Evolutionary conservation across 257 asterid species (phyloP).

Genomic region (Ajuga chamaepitys): DNA sequence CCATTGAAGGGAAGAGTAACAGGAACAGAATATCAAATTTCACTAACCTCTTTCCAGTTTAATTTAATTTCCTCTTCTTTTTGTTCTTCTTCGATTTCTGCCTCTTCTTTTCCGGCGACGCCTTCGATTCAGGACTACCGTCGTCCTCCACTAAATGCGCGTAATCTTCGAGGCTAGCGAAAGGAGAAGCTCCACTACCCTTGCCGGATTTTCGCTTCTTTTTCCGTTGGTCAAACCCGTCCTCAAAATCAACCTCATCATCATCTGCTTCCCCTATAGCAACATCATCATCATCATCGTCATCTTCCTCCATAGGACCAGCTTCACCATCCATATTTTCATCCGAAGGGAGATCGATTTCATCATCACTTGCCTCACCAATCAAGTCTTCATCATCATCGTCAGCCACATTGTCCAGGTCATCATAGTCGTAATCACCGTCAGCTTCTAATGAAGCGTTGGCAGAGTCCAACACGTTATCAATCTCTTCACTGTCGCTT

Average conservation of each 20-base stretch:
- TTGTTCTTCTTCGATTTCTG: slow-evolving; percentile 26
- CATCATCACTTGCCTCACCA: slow-evolving; percentile 52
- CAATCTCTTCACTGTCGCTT: slow-evolving; percentile 60
- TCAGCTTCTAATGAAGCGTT: slow-evolving; percentile 28
- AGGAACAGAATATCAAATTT: too few relatives aligned
- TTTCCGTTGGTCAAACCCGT: slow-evolving; percentile 16
- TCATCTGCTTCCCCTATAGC: slow-evolving; percentile 49
- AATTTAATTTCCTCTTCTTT: slow-evolving; percentile 10
- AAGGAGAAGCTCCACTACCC: slow-evolving; percentile 45
- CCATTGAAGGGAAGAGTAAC: too few relatives aligned
- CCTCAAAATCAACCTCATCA: slow-evolving; percentile 32
- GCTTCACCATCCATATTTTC: slow-evolving; percentile 23
- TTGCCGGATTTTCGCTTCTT: slow-evolving; percentile 35
- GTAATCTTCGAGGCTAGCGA: slow-evolving; percentile 67
- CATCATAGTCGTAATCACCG: slow-evolving; percentile 60
- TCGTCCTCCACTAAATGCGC: slow-evolving; percentile 50
- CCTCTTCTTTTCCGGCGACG: slow-evolving; percentile 12
- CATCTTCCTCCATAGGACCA: slow-evolving; percentile 7
- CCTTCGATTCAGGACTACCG: background rate
- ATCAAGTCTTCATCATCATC: slow-evolving; percentile 77
- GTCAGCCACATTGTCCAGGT: slow-evolving; percentile 50
- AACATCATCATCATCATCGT: slow-evolving; percentile 34
- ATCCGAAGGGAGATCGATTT: slow-evolving; percentile 34
- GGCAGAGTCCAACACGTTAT: slow-evolving; percentile 35
- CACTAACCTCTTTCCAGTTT: background rate